Evolutionary conservation across 805 yeast species (phyloP).

Genomic region (Candida yuanshanica): DNA sequence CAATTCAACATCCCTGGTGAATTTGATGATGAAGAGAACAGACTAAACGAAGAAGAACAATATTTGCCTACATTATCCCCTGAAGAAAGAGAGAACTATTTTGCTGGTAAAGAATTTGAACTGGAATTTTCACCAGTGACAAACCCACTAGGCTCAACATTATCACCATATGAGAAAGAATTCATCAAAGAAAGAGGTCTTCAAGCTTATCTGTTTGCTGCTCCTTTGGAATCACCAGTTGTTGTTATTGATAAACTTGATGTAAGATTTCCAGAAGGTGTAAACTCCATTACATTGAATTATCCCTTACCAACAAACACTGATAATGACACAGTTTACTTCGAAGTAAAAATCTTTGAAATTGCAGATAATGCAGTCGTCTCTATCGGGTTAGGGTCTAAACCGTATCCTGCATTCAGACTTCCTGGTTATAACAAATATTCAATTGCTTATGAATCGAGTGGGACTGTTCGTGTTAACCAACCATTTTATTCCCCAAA

Average conservation of each 20-base stretch:
- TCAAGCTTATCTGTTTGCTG: slow-evolving; percentile 37
- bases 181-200: slow-evolving; percentile 76
- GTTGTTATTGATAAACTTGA: slow-evolving; percentile 62
- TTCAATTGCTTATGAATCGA: slow-evolving; percentile 68
- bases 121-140: slow-evolving; percentile 39
- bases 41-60: slow-evolving; percentile 49
- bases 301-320: slow-evolving; percentile 40
- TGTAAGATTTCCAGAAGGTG: slow-evolving; percentile 27
- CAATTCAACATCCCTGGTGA: slow-evolving; percentile 45
- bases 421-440: slow-evolving; percentile 69
- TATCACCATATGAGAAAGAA: slow-evolving; percentile 85
- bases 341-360: slow-evolving; percentile 78
- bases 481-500: slow-evolving; percentile 46
- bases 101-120: slow-evolving; percentile 33
- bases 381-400: slow-evolving; percentile 62
- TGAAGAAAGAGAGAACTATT: slow-evolving; percentile 35
- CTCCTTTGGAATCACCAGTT: slow-evolving; percentile 27
- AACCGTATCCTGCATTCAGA: slow-evolving; percentile 70
- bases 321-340: slow-evolving; percentile 41
- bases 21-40: slow-evolving; percentile 62
- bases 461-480: slow-evolving; percentile 63
- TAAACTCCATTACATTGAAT: slow-evolving; percentile 25
- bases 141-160: slow-evolving; percentile 27
- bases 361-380: slow-evolving; percentile 28
- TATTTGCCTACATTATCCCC: slow-evolving; percentile 37